Base-by-base conservation (phyloP, 305 asterid species). In the Rubia peregrina region DNA sequence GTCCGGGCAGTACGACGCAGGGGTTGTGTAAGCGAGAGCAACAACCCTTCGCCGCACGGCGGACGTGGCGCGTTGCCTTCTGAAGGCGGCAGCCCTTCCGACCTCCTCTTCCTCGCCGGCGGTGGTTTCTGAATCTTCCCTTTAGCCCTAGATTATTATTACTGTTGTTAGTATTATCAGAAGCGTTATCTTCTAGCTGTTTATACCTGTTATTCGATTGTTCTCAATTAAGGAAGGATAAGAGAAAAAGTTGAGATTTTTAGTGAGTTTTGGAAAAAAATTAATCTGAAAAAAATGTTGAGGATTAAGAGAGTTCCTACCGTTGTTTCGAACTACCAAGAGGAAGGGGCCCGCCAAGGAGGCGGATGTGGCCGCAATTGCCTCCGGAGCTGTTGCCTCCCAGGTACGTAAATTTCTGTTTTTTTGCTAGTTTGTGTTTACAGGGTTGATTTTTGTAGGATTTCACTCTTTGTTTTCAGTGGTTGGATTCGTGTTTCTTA, bases 31-130 rank as follows among this genome's bases (percentile, higher is more conserved):
- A 86, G 80, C 67, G 89, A 71, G 74, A 74, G 82, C 79, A 90
- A 80, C 85, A 87, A 80, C 77, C 95, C 96, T 82, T 87, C 94
- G 84, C 92, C 95, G 86, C 95, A 92, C 96, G 96, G 98, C 73
- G 98, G 98, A 69, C 98, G 97, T 66, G 98, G 98, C 44, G 97
- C 98, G 61, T 79, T 84, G 77, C 97, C 97, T 53, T 87, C 98
- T 53, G 98, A 90, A 85, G 98, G 98, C 88, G 98, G 98, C 71
- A 85, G 95, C 77, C 98, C 98, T 76, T 92, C 98, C 81, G 97
- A 92, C 89, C 98, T 92, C 82, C 97, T 90, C 82, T 92, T 92
- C 84, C 98, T 92, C 12, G 98, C 98, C 73, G 98, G 97, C 86
- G 97, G 98, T 65, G 98, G 97, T 78, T 73, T 40, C 55, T 21